Evolutionary conservation across 495 filamentous ascomycete species (phyloP).

Genomic region (Lepidopterella palustris): DNA sequence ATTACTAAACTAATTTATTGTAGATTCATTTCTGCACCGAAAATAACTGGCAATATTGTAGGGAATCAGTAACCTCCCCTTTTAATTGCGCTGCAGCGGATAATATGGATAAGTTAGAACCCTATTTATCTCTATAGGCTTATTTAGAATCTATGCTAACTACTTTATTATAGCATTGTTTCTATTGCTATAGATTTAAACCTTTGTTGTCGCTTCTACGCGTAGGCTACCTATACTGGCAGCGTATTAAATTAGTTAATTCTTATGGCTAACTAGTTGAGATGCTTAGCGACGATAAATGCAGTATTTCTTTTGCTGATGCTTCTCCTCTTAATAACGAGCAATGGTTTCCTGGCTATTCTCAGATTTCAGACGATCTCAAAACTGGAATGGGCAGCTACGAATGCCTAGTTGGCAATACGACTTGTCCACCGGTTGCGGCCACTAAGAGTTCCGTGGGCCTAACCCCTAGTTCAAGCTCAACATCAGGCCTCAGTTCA

Average conservation of each 20-base stretch:
- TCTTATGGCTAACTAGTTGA: background rate
- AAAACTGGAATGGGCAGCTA: background rate
- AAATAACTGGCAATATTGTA: background rate
- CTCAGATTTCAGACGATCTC: background rate
- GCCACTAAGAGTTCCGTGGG: no score
- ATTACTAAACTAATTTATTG: background rate
- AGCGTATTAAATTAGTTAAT: background rate
- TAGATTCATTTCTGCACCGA: background rate
- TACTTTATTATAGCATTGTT: background rate
- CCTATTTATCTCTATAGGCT: background rate
- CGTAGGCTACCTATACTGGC: background rate
- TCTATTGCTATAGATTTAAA: background rate
- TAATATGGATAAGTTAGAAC: conserved; percentile 2
- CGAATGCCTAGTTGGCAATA: background rate
- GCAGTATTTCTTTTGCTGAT: background rate
- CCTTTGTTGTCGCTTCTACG: background rate
- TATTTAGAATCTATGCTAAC: background rate
- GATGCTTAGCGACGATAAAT: background rate
- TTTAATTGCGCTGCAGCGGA: background rate
- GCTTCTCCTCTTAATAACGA: background rate
- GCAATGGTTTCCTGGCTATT: background rate
- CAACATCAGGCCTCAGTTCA: no score
- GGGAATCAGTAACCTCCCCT: background rate
- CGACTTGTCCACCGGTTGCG: background rate
- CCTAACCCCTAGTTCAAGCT: no score